Conservation (phyloP, 1,139 yeast species). For the Pichia cactophila region DNA sequence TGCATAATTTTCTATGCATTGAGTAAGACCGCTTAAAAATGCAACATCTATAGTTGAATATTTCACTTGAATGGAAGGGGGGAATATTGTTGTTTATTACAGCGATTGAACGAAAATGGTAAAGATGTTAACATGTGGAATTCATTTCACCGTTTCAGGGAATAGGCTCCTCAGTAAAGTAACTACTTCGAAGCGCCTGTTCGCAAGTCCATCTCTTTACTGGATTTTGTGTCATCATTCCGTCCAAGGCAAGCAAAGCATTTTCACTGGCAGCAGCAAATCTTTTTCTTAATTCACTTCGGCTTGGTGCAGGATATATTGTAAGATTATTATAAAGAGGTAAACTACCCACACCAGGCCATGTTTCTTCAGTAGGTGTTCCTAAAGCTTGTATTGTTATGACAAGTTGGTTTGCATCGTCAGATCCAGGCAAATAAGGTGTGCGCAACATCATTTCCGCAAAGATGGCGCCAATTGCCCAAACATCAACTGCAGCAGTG, state of each 20-base stretch:
- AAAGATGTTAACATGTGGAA: not conserved
- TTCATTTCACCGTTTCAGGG: slow-evolving; percentile 32
- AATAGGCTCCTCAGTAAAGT: slow-evolving; percentile 65
- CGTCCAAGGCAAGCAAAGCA: slow-evolving; percentile 70
- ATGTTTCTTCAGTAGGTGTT: slow-evolving; percentile 82
- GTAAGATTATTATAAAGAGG: slow-evolving; percentile 68
- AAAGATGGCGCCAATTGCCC: slow-evolving; percentile 95
- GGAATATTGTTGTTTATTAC: not conserved
- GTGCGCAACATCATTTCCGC: slow-evolving; percentile 93
- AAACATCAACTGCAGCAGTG: slow-evolving; percentile 79
- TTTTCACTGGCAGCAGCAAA: slow-evolving; percentile 88
- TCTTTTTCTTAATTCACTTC: slow-evolving; percentile 71
- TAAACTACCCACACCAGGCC: slow-evolving; percentile 85
- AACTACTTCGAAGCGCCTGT: slow-evolving; percentile 58
- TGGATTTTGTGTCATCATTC: slow-evolving; percentile 77
- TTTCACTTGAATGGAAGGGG: no score
- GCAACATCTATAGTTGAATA: no score
- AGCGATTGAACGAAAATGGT: not conserved
- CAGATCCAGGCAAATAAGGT: slow-evolving; percentile 89
- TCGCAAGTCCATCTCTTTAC: slow-evolving; percentile 59
- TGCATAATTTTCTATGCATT: no score
- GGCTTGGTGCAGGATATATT: slow-evolving; percentile 76
- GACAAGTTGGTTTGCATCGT: slow-evolving; percentile 82
- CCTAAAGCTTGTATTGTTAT: slow-evolving; percentile 93
- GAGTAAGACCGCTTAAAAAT: no score